Evolutionary conservation across 768 basidiomycete species (phyloP).

Genomic region (Phylloporus sp.): DNA sequence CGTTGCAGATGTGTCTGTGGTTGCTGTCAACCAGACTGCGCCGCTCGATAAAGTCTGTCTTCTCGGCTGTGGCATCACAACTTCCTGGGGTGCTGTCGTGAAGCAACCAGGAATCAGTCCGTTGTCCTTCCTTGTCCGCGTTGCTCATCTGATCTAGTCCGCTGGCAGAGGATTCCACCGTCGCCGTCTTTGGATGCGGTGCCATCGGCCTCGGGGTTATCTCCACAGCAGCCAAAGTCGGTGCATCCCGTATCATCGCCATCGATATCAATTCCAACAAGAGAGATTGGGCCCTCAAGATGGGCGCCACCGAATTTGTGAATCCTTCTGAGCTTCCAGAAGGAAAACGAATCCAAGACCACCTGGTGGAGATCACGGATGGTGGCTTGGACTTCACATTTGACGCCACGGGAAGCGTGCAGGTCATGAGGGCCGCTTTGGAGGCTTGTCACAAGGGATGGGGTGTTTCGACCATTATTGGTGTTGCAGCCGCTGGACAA

Average conservation of each 20-base stretch:
- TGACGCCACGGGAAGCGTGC: conserved; percentile 93
- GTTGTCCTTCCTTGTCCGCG: conserved; percentile 23
- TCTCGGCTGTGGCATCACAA: conserved; percentile 94
- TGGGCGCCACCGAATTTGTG: conserved; percentile 94
- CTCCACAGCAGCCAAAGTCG: conserved; percentile 71
- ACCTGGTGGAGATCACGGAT: conserved; percentile 89
- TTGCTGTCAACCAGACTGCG: conserved; percentile 79
- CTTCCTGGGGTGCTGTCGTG: conserved; percentile 94
- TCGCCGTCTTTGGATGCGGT: conserved; percentile 95
- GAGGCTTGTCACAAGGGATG: conserved; percentile 99
- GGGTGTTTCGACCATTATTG: conserved; percentile 95
- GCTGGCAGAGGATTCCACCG: conserved; percentile 67
- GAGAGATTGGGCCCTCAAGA: conserved; percentile 84
- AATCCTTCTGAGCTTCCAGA: conserved; percentile 72
- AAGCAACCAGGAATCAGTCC: conserved; percentile 85
- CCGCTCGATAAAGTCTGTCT: conserved; percentile 96
- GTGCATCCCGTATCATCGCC: conserved; percentile 87
- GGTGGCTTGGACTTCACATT: conserved; percentile 97
- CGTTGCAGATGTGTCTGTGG: conserved; percentile 94
- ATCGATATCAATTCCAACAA: conserved; percentile 87
- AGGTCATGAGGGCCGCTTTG: conserved; percentile 92
- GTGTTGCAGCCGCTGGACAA: conserved; percentile 95
- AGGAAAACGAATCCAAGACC: conserved; percentile 83
- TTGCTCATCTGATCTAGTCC: not conserved
- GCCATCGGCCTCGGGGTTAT: conserved; percentile 95